These are phyloP conservation scores for Xerocomellus intermedius DNA, from an alignment of 768 basidiomycete species.

Conservation along the genomic window DNA sequence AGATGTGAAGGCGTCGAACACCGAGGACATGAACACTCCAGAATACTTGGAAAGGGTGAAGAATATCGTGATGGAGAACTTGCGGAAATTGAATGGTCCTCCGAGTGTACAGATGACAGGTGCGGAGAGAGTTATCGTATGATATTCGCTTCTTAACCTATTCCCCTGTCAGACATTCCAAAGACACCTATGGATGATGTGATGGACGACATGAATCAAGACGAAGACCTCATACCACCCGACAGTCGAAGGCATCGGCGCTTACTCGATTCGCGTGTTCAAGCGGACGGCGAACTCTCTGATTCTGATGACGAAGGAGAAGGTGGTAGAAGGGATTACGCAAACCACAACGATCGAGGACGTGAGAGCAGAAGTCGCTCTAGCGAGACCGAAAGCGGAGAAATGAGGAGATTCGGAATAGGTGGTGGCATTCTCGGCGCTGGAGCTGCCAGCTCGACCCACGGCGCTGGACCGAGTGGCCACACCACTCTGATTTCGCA, in stretches of 20 bases:
- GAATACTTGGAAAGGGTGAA: conserved; percentile 94
- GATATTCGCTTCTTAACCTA: background rate
- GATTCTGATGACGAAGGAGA: conserved; percentile 98
- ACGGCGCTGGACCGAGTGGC: conserved; percentile 76
- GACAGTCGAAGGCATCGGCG: conserved; percentile 76
- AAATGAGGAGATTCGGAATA: conserved; percentile 58
- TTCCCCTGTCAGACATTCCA: conserved; percentile 65
- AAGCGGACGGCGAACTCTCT: conserved; percentile 85
- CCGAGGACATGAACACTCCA: conserved; percentile 91
- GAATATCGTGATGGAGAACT: conserved; percentile 86
- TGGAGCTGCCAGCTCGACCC: conserved; percentile 51
- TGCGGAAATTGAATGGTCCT: conserved; percentile 82
- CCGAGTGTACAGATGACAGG: conserved; percentile 92
- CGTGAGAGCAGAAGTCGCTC: conserved; percentile 40
- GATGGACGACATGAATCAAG: conserved; percentile 77
- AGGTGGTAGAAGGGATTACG: conserved; percentile 74
- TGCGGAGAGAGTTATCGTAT: conserved; percentile 32
- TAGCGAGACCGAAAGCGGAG: conserved; percentile 44
- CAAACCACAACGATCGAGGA: conserved; percentile 54
- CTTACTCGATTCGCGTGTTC: conserved; percentile 76
- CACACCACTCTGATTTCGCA: conserved; percentile 47
- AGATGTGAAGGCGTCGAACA: conserved; percentile 92
- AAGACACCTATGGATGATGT: conserved; percentile 78
- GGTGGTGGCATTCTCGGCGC: conserved; percentile 72
- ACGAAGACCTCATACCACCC: conserved; percentile 78